Base-by-base conservation (phyloP, 2,329 filamentous ascomycete species). In the Aschersonia sp. region DNA sequence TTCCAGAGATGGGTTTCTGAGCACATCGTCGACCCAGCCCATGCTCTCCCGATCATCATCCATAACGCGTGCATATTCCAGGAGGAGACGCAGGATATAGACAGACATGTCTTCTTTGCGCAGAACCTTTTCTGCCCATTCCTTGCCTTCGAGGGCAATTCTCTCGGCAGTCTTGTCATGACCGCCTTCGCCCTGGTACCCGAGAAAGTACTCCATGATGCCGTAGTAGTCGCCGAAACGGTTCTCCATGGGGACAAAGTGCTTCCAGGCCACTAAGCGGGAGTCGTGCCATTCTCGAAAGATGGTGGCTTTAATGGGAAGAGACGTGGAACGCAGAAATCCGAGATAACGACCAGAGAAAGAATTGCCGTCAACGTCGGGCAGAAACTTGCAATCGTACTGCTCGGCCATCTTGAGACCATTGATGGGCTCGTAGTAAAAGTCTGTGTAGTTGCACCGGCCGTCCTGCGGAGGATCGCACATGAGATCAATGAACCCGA, bases 241-340 rank as follows among this genome's bases (percentile, higher is more conserved):
- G 57, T 77, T 84, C 58, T 88, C 83, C 74, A 90, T 80, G 12
- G 86, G 86, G 2, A 88, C 80, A 56, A 86, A 90, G 62, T 92
- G 86, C 56, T 79, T 78, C 85, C 86, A 92, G 0, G 83, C 73
- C 2, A 87, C 68, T 1, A 90, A 68, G 3, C 85, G 72, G 43
- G 73, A 75, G 59, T 89, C 85, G 57, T 89, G 85, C 86, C 85
- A 92, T 60, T 92, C 86, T 22, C 76, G 73, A 65, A 81, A 92
- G 29, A 90, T 68, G 0, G 85, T 87, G 5, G 81, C 78, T 65
- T 90, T 92, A 65, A 92, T 77, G 0, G 83, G 83, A 7, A 89
- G 62, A 12, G 76, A 81, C 2, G 78, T 84, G 32, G 78, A 84
- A 35, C 75, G 71, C 30, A 90, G 66, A 60, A 89, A 87, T 0